Evolutionary conservation across 129 eudicot species (phyloP).

Genomic region (Artemisia tridentata): DNA sequence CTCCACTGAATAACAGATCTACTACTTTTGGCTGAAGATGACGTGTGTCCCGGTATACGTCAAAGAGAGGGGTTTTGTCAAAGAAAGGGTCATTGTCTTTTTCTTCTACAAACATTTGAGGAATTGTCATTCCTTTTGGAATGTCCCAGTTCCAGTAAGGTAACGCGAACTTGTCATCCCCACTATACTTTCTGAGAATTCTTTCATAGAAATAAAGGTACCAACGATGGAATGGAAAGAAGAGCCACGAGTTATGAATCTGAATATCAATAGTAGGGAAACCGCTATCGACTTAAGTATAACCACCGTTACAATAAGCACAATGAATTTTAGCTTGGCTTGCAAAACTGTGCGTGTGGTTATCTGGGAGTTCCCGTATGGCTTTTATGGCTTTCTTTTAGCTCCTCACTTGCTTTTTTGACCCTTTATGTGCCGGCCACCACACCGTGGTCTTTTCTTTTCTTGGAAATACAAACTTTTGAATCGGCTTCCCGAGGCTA

Average conservation of each 20-base stretch:
- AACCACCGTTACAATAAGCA: no score
- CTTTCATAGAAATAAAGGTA: slow-evolving; percentile 46
- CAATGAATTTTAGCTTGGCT: no score
- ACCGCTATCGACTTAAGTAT: no score
- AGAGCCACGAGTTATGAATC: background rate
- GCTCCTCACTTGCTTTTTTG: no score
- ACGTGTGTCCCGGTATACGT: slow-evolving; percentile 7
- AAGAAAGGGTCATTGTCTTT: background rate
- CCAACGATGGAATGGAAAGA: slow-evolving; percentile 46
- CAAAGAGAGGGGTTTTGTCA: slow-evolving; percentile 12
- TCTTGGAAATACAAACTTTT: background rate
- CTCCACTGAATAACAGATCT: slow-evolving; percentile 13
- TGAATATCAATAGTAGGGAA: no score
- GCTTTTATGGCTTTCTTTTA: slow-evolving; percentile 24
- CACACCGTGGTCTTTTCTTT: background rate
- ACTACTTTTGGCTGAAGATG: slow-evolving; percentile 16
- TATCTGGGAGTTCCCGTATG: slow-evolving; percentile 16
- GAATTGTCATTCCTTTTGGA: no score
- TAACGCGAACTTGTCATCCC: no score
- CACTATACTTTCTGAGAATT: background rate
- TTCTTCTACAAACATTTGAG: no score
- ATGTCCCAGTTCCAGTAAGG: no score
- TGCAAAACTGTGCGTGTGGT: no score
- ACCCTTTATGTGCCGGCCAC: background rate
- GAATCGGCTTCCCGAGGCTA: background rate